Conservation (phyloP, 192 early-diverging fungal species). For the Coemansia sp. region DNA sequence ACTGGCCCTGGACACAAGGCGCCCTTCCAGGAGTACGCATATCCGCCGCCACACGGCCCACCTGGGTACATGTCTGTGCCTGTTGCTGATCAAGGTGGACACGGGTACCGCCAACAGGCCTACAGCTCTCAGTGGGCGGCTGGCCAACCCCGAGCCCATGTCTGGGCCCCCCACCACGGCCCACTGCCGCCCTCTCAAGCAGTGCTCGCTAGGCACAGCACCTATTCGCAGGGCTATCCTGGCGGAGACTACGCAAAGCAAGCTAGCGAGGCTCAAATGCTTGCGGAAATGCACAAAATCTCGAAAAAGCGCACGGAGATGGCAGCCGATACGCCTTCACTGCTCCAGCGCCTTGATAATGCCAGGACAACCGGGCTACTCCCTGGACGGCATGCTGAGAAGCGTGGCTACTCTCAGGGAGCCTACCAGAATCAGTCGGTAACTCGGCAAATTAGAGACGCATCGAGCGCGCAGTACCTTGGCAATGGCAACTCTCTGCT, state of each 20-base stretch:
- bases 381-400: slow-evolving; percentile 25
- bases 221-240: not conserved
- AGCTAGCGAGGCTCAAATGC: not conserved
- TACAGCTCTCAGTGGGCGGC: not conserved
- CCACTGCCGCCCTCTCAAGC: not conserved
- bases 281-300: slow-evolving; percentile 18
- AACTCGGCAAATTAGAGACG: slow-evolving; percentile 16
- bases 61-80: slow-evolving; percentile 4
- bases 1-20: not conserved
- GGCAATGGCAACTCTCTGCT: slow-evolving; percentile 46
- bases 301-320: slow-evolving; percentile 33
- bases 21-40: not conserved
- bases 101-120: not conserved
- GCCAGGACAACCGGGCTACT: slow-evolving; percentile 32
- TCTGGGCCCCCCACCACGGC: not conserved
- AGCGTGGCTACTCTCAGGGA: slow-evolving; percentile 32
- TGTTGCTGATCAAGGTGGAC: not conserved
- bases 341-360: slow-evolving; percentile 44
- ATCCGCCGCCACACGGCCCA: not conserved
- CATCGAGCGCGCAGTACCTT: slow-evolving; percentile 27
- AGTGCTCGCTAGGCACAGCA: not conserved
- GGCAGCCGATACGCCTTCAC: slow-evolving; percentile 31
- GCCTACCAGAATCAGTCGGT: slow-evolving; percentile 38
- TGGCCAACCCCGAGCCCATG: not conserved
- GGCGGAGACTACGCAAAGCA: not conserved